Base-by-base conservation (phyloP, 2,329 filamentous ascomycete species). In the Cryoendolithus antarcticus region DNA sequence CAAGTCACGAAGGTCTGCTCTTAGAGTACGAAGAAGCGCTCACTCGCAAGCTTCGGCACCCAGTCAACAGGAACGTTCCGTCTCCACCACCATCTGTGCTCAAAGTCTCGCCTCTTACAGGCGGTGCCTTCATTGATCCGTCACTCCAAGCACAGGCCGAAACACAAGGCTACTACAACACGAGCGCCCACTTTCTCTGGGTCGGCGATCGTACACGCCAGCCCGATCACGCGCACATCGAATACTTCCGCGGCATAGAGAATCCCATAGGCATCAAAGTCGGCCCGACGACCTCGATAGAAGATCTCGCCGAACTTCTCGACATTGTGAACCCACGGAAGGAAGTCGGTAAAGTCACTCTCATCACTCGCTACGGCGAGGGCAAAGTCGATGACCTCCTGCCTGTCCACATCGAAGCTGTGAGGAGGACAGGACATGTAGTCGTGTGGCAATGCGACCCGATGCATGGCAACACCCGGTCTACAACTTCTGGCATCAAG, bases 371-470 rank as follows among this genome's bases (percentile, higher is more conserved):
- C 30, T 96, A 96, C 64, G 91, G 91, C 44, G 83, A 84, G 10
- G 66, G 67, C 32, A 83, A 82, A 50, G 85, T 98, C 32, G 69
- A 75, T 36, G 63, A 72, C 4, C 75, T 93, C 46, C 74, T 98
- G 1, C 85, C 86, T 0, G 70, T 67, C 6, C 91, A 96, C 62
- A 96, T 98, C 58, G 77, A 82, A 49, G 86, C 85, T 29, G 89
- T 98, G 19, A 82, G 91, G 60, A 71, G 71, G 51, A 88, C 82
- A 41, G 86, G 72, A 0, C 77, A 81, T 55, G 53, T 71, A 13
- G 86, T 93, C 3, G 85, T 95, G 51, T 96, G 89, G 89, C 91
- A 96, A 65, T 96, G 89, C 64, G 91, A 98, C 63, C 91, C 91
- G 13, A 98, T 98, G 91, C 91, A 98, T 64, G 91, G 91, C 24